Evolutionary conservation across 2,329 filamentous ascomycete species (phyloP).

Genomic region (Talaromyces marneffei): DNA sequence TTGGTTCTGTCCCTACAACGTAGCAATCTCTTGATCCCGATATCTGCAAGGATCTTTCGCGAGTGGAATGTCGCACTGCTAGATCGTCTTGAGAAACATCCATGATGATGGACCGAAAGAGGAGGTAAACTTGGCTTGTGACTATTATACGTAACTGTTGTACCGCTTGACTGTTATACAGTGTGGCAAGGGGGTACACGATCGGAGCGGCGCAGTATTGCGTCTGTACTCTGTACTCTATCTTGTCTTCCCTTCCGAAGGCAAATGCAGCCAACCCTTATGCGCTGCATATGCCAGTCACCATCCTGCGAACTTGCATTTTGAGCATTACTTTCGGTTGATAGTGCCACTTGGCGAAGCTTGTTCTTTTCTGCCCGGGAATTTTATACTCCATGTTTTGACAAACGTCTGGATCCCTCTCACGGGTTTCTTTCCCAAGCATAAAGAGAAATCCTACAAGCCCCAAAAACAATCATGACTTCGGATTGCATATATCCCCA

Average conservation of each 20-base stretch:
- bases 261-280: slow-evolving; percentile 3
- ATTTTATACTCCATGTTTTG: neutral
- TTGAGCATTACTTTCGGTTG: neutral
- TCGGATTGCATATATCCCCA: neutral
- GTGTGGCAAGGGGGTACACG: neutral
- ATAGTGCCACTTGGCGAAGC: slow-evolving; percentile 12
- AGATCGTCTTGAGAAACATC: slow-evolving; percentile 36
- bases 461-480: neutral
- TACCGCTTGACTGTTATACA: neutral
- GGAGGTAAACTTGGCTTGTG: no score
- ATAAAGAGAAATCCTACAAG: no score
- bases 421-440: no score
- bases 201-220: neutral
- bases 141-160: no score
- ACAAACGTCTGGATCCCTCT: no score
- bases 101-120: neutral
- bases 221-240: neutral
- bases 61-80: slow-evolving; percentile 53
- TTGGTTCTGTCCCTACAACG: slow-evolving; percentile 31
- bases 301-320: slow-evolving; percentile 2
- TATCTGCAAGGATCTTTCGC: slow-evolving; percentile 46
- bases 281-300: slow-evolving; percentile 4
- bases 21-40: slow-evolving; percentile 44
- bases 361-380: neutral
- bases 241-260: neutral